Evolutionary conservation across 352 stramenopile species (phyloP).

Genomic region (Phytophthora sp.): DNA sequence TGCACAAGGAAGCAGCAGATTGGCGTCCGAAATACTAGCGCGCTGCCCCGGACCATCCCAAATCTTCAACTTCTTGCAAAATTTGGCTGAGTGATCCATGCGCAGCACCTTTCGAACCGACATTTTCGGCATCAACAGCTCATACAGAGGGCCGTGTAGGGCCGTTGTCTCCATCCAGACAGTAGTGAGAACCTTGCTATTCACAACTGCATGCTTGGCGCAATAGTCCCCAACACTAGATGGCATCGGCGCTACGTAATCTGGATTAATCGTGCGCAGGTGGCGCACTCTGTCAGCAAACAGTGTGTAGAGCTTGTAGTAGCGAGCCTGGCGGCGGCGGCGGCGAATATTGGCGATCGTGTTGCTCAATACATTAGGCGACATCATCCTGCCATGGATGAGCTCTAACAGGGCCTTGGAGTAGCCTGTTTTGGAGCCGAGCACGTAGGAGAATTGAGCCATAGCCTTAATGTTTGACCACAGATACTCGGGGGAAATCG

Average conservation of each 20-base stretch:
- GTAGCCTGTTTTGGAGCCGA: not conserved
- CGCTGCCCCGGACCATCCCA: not conserved
- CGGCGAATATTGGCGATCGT: not conserved
- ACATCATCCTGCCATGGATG: slow-evolving; percentile 6
- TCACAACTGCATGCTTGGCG: not conserved
- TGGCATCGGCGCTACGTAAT: not conserved
- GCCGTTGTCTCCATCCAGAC: not conserved
- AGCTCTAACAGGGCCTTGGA: slow-evolving; percentile 1
- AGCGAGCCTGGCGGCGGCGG: not conserved
- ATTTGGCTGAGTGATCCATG: not conserved
- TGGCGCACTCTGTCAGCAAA: not conserved
- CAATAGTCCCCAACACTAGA: not conserved
- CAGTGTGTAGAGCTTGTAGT: not conserved
- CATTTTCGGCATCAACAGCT: not conserved
- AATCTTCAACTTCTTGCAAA: not conserved
- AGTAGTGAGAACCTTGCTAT: not conserved
- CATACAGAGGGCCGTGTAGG: not conserved
- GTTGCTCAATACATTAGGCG: not conserved
- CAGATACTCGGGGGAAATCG: not conserved
- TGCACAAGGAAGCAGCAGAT: not conserved
- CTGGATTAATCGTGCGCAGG: not conserved
- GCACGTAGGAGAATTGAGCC: not conserved
- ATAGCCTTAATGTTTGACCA: not conserved
- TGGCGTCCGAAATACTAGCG: not conserved
- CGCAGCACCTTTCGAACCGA: not conserved